Conservation (phyloP, 805 yeast genomes). For the Nakazawaea sp. region DNA sequence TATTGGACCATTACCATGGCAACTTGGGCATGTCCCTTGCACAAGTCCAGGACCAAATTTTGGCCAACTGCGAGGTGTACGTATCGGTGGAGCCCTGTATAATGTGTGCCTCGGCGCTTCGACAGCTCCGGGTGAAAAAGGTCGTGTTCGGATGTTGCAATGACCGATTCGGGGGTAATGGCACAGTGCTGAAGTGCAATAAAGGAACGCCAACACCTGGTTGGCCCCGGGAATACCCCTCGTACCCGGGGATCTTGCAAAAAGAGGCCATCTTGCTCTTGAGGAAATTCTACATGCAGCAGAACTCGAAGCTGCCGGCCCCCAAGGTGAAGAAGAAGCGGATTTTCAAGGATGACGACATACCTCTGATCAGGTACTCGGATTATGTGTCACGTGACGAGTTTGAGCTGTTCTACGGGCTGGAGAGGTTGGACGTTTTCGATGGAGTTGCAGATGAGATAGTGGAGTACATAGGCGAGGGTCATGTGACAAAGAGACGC, state of each 20-base stretch:
- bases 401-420: slow-evolving; percentile 46
- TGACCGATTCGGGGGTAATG: slow-evolving; percentile 95
- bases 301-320: slow-evolving; percentile 79
- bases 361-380: slow-evolving; percentile 53
- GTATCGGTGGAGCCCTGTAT: slow-evolving; percentile 98
- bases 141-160: slow-evolving; percentile 92
- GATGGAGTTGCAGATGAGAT: not conserved
- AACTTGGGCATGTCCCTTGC: slow-evolving; percentile 8
- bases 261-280: slow-evolving; percentile 79
- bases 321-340: slow-evolving; percentile 71
- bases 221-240: slow-evolving; percentile 32
- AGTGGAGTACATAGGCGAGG: not conserved
- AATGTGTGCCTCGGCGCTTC: slow-evolving; percentile 91
- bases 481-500: not conserved
- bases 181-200: slow-evolving; percentile 46
- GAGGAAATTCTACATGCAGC: slow-evolving; percentile 77
- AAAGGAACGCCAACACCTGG: slow-evolving; percentile 38
- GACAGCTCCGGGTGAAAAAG: slow-evolving; percentile 66
- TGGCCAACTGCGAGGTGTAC: slow-evolving; percentile 60
- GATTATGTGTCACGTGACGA: slow-evolving; percentile 43
- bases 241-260: slow-evolving; percentile 73
- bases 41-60: slow-evolving; percentile 24
- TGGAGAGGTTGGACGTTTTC: slow-evolving; percentile 17
- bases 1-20: slow-evolving; percentile 28
- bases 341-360: slow-evolving; percentile 46